Evolutionary conservation across 2,329 filamentous ascomycete genomes (phyloP).

Genomic region (Alternaria ventricosa): DNA sequence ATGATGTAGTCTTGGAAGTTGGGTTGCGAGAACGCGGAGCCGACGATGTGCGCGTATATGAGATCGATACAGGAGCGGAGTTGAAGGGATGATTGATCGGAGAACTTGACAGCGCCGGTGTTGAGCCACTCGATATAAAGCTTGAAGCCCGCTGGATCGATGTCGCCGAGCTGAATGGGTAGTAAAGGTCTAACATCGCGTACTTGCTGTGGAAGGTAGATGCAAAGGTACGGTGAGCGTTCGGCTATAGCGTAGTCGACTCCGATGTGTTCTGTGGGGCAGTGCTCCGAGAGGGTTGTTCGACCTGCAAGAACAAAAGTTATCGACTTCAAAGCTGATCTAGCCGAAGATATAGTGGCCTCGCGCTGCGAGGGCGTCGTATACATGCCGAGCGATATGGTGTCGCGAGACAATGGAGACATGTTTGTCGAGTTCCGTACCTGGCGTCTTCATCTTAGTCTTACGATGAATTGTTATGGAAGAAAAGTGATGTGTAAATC

Average conservation of each 20-base stretch:
- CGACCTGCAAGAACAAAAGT: slow-evolving; percentile 17
- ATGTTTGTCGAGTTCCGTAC: fast-evolving
- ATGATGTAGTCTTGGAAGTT: slow-evolving; percentile 22
- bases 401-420: background rate
- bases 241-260: background rate
- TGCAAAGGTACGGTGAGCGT: slow-evolving; percentile 16
- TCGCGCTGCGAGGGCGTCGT: background rate
- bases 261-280: slow-evolving; percentile 8
- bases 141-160: slow-evolving; percentile 19
- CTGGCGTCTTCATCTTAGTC: background rate
- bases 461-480: fast-evolving
- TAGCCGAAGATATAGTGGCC: fast-evolving
- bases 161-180: slow-evolving; percentile 2
- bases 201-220: background rate
- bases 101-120: background rate
- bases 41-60: slow-evolving; percentile 25
- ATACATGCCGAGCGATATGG: background rate
- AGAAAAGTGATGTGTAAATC: background rate
- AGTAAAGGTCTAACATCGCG: background rate
- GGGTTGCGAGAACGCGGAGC: slow-evolving; percentile 12
- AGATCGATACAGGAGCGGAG: slow-evolving; percentile 19
- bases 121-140: slow-evolving; percentile 21
- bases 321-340: background rate
- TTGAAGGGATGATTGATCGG: background rate
- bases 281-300: slow-evolving; percentile 10